Percentiles rank a stretch among this genome's conserved stretches.
These are phyloP conservation scores for Echium plantagineum DNA, from an alignment of 257 asterid species.

Conservation along the genomic window DNA sequence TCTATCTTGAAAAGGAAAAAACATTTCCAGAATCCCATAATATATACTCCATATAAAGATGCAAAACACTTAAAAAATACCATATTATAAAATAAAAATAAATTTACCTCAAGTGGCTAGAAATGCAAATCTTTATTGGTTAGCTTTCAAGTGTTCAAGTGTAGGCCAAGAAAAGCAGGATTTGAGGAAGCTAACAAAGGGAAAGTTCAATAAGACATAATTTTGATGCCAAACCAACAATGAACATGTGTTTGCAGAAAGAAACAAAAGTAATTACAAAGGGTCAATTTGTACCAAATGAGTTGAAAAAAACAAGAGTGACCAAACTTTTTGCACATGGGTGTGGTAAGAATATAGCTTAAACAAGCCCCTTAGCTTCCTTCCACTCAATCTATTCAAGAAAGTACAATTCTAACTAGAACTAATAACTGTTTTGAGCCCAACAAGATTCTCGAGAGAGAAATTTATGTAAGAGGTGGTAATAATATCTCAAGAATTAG, in stretches of 20 bases:
- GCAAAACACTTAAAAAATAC: not conserved
- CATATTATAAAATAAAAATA: not conserved
- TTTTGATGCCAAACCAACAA: conserved; percentile 25
- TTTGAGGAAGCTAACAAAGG: conserved; percentile 17
- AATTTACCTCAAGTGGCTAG: not conserved
- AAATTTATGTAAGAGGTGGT: conserved; percentile 5
- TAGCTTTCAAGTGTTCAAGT: not conserved
- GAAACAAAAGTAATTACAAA: conserved; percentile 17
- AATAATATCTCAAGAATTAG: not conserved
- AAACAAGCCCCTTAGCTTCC: not conserved
- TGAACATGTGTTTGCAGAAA: conserved; percentile 12
- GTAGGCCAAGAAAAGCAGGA: conserved; percentile 7
- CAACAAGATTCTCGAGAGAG: conserved; percentile 7
- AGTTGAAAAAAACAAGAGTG: conserved; percentile 14
- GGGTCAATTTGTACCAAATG: conserved; percentile 18
- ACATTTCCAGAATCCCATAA: not conserved
- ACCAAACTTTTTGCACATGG: conserved; percentile 32
- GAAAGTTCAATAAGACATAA: conserved; percentile 14
- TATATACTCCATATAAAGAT: not conserved
- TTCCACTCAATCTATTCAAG: conserved; percentile 19
- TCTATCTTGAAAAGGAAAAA: not conserved
- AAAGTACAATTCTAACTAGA: conserved; percentile 8
- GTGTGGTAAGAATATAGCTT: conserved; percentile 13
- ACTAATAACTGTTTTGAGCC: conserved; percentile 22
- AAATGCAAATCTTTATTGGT: conserved; percentile 1